Evolutionary conservation across 768 basidiomycete species (phyloP), one percentile per base, ranked within the genome.

Genomic region (Rhizopogon roseolus): DNA sequence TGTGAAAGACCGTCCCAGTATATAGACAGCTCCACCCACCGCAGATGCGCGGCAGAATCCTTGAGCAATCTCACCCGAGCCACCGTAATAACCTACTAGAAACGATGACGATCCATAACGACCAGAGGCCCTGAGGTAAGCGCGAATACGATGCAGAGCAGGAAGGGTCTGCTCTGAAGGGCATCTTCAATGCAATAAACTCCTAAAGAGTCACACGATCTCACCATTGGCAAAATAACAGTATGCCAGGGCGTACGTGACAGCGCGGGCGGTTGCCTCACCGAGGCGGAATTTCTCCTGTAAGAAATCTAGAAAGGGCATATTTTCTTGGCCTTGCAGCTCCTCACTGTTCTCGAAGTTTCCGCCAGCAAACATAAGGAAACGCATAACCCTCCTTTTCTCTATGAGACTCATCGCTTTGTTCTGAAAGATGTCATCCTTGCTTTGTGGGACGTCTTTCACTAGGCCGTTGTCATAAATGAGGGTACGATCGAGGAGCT

Each of bases 1-100:
- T 22, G 42, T 53, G 19, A 68, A 53, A 34, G 53, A 58, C 42
- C 81, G 76, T 25, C 85, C 85, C 4, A 92, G 77, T 55, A 92
- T 84, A 63, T 91, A 92, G 10, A 85, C 82, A 0, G 74, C 81
- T 16, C 89, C 87, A 45, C 74, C 76, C 32, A 98, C 95, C 2
- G 96, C 96, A 13, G 92, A 78, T 19, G 88, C 82, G 14, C 94
- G 90, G 64, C 83, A 86, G 62, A 90, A 98, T 2, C 94, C 95
- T 69, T 98, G 96, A 0, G 89, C 81, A 10, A 98, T 84, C 63
- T 98, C 96, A 5, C 96, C 96, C 0, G 87, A 77, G 17, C 93
- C 91, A 16, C 96, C 96, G 65, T 97, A 98, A 60, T 97, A 93
- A 0, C 93, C 93, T n/a, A 98, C 77, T 14, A 98, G 80, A 72